Evolutionary conservation across 2,329 filamentous ascomycete genomes (phyloP), one percentile per base, ranked within the genome.

Genomic region (Thermomyces lanuginosus): DNA sequence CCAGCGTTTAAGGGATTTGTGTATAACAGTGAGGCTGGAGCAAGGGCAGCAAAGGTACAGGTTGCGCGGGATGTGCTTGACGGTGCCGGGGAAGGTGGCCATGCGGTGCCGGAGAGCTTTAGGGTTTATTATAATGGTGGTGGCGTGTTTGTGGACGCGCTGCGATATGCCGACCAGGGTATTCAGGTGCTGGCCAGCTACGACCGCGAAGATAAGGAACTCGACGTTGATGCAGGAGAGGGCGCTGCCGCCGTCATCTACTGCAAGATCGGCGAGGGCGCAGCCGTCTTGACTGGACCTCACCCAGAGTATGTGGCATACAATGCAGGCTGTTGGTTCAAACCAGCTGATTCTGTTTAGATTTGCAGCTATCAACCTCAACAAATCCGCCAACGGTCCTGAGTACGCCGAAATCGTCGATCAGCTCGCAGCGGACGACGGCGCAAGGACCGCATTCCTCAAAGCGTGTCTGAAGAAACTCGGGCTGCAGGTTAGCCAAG

Each of bases 81-180:
- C 0, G 49, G 47, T 21, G 64, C 60, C 0, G n/a, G n/a, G n/a
- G n/a, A n/a, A n/a, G n/a, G n/a, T n/a, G n/a, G n/a, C n/a, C n/a
- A n/a, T n/a, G 53, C 56, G 3, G 48, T 76, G 1, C 67, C 74
- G 0, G 64, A 70, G 1, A 58, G 61, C 1, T 80, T 92, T 33
- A 61, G 64, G 28, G 75, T 72, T 8, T 98, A 98, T 47, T 93
- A 86, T 51, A 98, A 98, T 41, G 89, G 89, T 1, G 89, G 89
- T 1, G 84, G 89, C 3, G 72, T 92, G 1, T 98, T 95, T 56
- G 80, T 92, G 1, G 76, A 89, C 53, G 76, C 78, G 1, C 63
- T 65, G 3, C 68, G 64, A 22, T 61, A 70, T 30, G 56, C 61
- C 29, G 63, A 66, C 16, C 56, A 64, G 36, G 77, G 76, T 2